These are phyloP conservation scores for Aspergillus sp. DNA, from an alignment of 2,329 filamentous ascomycete species.

Conservation along the genomic window DNA sequence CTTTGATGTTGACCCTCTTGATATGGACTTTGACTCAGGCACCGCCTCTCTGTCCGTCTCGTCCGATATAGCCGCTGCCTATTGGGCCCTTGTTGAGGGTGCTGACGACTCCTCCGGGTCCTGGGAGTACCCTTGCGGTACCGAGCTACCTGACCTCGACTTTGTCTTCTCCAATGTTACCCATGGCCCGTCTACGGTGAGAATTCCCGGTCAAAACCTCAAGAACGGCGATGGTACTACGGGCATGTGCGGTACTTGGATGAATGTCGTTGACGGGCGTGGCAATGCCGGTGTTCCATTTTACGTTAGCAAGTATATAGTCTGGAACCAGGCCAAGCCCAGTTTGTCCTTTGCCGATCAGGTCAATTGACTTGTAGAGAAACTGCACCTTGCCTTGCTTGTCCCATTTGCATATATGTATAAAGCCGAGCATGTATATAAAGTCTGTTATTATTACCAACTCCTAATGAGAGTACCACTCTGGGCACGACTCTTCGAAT, in stretches of 20 bases:
- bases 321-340: slow-evolving; percentile 10
- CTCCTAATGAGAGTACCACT: too few relatives aligned
- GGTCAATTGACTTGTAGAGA: neutral
- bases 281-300: slow-evolving; percentile 10
- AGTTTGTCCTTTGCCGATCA: slow-evolving; percentile 13
- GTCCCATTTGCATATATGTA: neutral
- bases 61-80: slow-evolving; percentile 10
- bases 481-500: too few relatives aligned
- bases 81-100: slow-evolving; percentile 10
- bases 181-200: slow-evolving; percentile 7
- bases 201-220: slow-evolving; percentile 4
- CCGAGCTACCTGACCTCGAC: slow-evolving; percentile 7
- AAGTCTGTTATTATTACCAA: neutral
- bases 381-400: neutral
- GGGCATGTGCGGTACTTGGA: slow-evolving; percentile 12
- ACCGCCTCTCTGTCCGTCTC: slow-evolving; percentile 8
- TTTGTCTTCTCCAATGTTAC: slow-evolving; percentile 10
- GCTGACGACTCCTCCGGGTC: slow-evolving; percentile 7
- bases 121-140: slow-evolving; percentile 13
- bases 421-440: neutral
- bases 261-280: slow-evolving; percentile 10
- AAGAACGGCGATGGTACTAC: slow-evolving; percentile 6
- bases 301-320: slow-evolving; percentile 11
- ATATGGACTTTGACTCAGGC: slow-evolving; percentile 12
- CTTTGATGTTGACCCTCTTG: slow-evolving; percentile 4